Percentiles rank a stretch among this genome's conserved stretches.
phyloP scores from a whole-genome alignment of 495 filamentous ascomycete species.

The Umbilicaria muhlenbergii region DNA sequence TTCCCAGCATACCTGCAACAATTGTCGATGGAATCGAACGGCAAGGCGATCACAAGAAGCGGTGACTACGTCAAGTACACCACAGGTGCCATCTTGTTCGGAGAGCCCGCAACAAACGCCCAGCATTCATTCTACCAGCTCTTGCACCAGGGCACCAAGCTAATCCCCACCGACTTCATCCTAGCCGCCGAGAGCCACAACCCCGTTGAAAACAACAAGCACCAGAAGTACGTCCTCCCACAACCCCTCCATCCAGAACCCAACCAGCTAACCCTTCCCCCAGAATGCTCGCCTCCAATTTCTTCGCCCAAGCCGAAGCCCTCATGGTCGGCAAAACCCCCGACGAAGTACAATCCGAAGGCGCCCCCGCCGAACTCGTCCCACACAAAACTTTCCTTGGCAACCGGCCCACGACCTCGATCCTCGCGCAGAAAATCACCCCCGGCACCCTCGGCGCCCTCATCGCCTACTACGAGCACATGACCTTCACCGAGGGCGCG shows the following conservation, averaged over 20 bases:
- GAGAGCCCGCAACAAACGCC: slow-evolving; percentile 95
- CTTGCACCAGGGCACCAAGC: slow-evolving; percentile 95
- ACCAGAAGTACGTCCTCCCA: slow-evolving; percentile 52
- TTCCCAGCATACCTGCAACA: slow-evolving; percentile 99
- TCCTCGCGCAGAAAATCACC: slow-evolving; percentile 88
- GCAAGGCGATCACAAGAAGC: slow-evolving; percentile 86
- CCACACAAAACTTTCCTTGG: slow-evolving; percentile 99
- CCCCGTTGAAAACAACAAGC: slow-evolving; percentile 76
- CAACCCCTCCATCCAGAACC: too few relatives aligned
- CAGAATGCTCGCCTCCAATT: slow-evolving; percentile 94
- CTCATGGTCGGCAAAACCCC: slow-evolving; percentile 96
- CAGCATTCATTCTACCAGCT: slow-evolving; percentile 99
- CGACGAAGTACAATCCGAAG: slow-evolving; percentile 79
- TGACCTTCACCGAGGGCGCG: slow-evolving; percentile 94
- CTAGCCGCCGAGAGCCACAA: slow-evolving; percentile 92
- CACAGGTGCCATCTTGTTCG: slow-evolving; percentile 87
- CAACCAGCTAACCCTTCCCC: not conserved
- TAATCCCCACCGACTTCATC: slow-evolving; percentile 97
- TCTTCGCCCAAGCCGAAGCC: slow-evolving; percentile 93
- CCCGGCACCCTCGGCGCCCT: slow-evolving; percentile 84
- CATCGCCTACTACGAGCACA: slow-evolving; percentile 96
- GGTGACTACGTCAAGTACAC: slow-evolving; percentile 93
- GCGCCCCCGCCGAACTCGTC: slow-evolving; percentile 66
- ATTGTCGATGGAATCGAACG: slow-evolving; percentile 98
- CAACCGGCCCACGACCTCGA: slow-evolving; percentile 90